Conservation (phyloP, 2,329 filamentous ascomycete genomes). For the Hypoxylon sp. region DNA sequence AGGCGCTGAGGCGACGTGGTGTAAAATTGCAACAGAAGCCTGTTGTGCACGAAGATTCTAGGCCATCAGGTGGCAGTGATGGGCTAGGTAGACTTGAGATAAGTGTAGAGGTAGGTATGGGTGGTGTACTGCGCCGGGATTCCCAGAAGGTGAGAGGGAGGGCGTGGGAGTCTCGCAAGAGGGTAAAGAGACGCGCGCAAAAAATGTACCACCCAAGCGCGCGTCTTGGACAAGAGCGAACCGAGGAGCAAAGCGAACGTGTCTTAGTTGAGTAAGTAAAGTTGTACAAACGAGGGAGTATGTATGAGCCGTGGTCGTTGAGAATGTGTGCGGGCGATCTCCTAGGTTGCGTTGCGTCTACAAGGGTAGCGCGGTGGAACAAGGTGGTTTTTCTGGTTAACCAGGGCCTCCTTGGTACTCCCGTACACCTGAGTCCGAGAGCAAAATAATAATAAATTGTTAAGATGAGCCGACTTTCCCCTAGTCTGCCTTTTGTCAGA, state of each 20-base stretch:
- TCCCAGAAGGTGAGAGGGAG: constrained; percentile 39
- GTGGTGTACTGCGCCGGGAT: constrained; percentile 42
- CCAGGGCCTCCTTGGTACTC: constrained; percentile 39
- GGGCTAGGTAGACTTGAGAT: constrained; percentile 42
- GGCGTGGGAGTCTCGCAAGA: constrained; percentile 47
- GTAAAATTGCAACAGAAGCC: constrained; percentile 41
- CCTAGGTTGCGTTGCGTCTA: constrained; percentile 51
- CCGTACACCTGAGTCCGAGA: constrained; percentile 33
- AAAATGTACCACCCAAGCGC: constrained; percentile 52
- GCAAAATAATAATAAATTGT: constrained; percentile 31
- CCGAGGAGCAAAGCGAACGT: constrained; percentile 47
- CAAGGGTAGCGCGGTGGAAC: constrained; percentile 42
- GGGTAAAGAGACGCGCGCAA: constrained; percentile 51
- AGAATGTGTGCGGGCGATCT: constrained; percentile 43
- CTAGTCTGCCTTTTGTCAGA: constrained; percentile 30
- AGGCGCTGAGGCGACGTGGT: constrained; percentile 43
- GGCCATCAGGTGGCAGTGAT: constrained; percentile 43
- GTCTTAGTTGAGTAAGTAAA: constrained; percentile 46
- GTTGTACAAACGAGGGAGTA: constrained; percentile 49
- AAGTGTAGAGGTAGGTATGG: constrained; percentile 37
- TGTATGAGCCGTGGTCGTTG: constrained; percentile 42
- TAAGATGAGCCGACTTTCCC: constrained; percentile 30
- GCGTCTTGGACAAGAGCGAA: constrained; percentile 51
- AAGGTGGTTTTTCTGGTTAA: constrained; percentile 38
- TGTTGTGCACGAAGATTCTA: constrained; percentile 39